Evolutionary conservation across 164 flowering plant genomes (phyloP).

Genomic region (Magnolia officinalis): DNA sequence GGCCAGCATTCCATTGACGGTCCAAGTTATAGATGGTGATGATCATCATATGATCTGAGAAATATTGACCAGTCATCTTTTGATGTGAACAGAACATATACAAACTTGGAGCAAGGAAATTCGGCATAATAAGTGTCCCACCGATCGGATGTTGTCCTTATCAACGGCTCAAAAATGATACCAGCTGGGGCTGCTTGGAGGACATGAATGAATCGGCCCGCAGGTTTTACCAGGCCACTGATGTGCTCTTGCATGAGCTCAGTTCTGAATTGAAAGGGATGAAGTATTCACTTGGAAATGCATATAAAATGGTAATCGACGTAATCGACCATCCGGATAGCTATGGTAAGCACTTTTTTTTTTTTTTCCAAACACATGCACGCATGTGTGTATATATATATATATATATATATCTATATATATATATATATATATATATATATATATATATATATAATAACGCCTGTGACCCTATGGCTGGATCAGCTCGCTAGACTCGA

Average conservation of each 20-base stretch:
- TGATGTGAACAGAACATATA: slow-evolving; percentile 23
- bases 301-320: neutral
- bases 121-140: slow-evolving; percentile 41
- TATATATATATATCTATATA: neutral
- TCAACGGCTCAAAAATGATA: slow-evolving; percentile 17
- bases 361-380: neutral
- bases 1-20: too few relatives aligned
- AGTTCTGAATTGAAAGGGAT: slow-evolving; percentile 33
- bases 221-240: slow-evolving; percentile 19
- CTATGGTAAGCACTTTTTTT: slow-evolving; percentile 28
- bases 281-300: slow-evolving; percentile 49
- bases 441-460: neutral
- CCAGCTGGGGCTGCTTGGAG: slow-evolving; percentile 32
- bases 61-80: neutral
- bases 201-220: slow-evolving; percentile 27
- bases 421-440: neutral
- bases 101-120: slow-evolving; percentile 48
- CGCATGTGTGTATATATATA: neutral
- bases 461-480: too few relatives aligned
- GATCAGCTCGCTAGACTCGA: too few relatives aligned
- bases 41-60: too few relatives aligned
- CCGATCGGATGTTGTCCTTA: slow-evolving; percentile 56
- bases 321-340: slow-evolving; percentile 11
- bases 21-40: too few relatives aligned
- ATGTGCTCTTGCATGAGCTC: slow-evolving; percentile 26